Evolutionary conservation across 2,329 filamentous ascomycete genomes (phyloP), one percentile per base, ranked within the genome.

Genomic region (Monilinia fructigena): DNA sequence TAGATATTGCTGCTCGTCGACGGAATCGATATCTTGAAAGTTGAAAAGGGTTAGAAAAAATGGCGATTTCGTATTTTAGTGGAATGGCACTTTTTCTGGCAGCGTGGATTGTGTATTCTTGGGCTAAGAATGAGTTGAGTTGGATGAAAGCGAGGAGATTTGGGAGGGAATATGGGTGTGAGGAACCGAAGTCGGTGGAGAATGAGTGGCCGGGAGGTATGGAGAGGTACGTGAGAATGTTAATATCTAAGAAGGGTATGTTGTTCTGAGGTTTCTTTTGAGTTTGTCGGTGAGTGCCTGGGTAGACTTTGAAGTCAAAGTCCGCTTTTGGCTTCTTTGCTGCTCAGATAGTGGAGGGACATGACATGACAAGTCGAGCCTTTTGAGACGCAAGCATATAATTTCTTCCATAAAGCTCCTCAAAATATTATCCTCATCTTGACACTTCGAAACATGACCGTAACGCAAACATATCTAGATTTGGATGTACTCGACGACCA

Each of bases 401-500:
- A 3, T 59, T 38, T 4, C 23, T 45, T 7, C 7, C 1, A 14
- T 11, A 10, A 26, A n/a, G 45, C 38, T 3, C 26, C 7, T 47
- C 26, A 11, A 14, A 2, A 2, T n/a, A 6, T 18, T 8, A 6
- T 47, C 31, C 11, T 14, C 26, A 35, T 10, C 1, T n/a, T 16
- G 3, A 35, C 1, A 23, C 14, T 20, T 38, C 56, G 67, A 28
- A 69, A 20, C 6, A 2, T 2, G 23, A 47, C 20, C 18, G 64
- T 71, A 63, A 70, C 11, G 18, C 18, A 20, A 20, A 20, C 10
- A 16, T 8, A 47, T 10, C 14, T 38, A 73, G 72, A 63, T n/a
- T 50, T 70, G 7, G 70, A 74, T 47, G 63, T 72, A 42, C 69
- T 75, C 14, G 70, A 75, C 35, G 72, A 73, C 26, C 35, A 72